Base-by-base conservation (phyloP, 176 grass and related monocot species). In the Metroxylon sagu region DNA sequence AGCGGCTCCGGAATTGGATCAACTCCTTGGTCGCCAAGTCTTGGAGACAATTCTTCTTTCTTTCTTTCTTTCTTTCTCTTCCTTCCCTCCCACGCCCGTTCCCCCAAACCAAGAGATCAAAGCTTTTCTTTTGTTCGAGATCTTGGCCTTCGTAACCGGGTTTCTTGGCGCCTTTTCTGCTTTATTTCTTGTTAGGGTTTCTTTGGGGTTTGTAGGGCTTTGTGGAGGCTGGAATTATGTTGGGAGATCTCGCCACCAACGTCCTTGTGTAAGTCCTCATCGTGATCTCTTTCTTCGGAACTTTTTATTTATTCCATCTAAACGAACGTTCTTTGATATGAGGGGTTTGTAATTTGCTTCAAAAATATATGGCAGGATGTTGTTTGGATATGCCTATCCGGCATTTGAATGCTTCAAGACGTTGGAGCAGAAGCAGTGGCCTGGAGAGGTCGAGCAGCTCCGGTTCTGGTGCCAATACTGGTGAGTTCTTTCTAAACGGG, bases 381-480 rank as follows among this genome's bases (percentile, higher is more conserved):
- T 92, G 57, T 97, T 92, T 70, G 93, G 87, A 14, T 91, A 97
- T 59, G 84, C 81, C 18, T 83, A 85, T 79, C 87, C 93, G 51
- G 87, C 87, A 50, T 91, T 92, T 68, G 93, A 97, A 71, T 91
- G 93, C 80, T 97, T 97, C 76, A 97, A 97, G 68, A 78, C 85
- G 72, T 75, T 88, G 26, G 87, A 97, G 81, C 25, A 14, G 35
- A 43, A 6, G 35, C 35, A 64, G 60, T 53, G 72, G 2, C 91
- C 93, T 50, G 58, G 78, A 54, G 69, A 80, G 53, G 56, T 72
- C 5, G 65, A 56, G 57, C 80, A 80, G 93, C 93, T 97, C 61
- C 81, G 87, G 25, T 91, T 97, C 78, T 97, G 93, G 93, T 97
- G 93, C 77, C 93, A 91, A 59, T 97, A 97, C 75, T 92, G 93